Base-by-base conservation (phyloP, 2,329 filamentous ascomycete genomes). In the Dichotomopilus funicola region DNA sequence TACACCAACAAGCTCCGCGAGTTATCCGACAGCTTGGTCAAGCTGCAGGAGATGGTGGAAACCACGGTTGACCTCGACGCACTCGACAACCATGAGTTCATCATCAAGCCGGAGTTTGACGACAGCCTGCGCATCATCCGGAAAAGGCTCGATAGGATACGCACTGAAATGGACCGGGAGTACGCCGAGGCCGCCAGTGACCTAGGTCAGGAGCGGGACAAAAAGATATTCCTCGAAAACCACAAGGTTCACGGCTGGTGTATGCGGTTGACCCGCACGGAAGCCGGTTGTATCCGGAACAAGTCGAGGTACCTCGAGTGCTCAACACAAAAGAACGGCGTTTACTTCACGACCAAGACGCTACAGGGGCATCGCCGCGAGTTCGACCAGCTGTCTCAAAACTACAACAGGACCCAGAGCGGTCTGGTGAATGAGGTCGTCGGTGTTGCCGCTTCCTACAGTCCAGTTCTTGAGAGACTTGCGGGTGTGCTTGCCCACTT, bases 81-180 rank as follows among this genome's bases (percentile, higher is more conserved):
- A 2, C 81, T 99, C 9, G 92, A 99, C 66, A 91, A 94, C 62
- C 94, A 99, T 67, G 94, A 99, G 68, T 99, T 95, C 73, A 92
- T 96, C 65, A 99, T 99, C 79, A 99, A 97, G 72, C 89, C 95
- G 0, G 94, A 99, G 67, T 99, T 96, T 61, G 94, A 99, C 66
- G 91, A 96, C 56, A 82, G 85, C 53, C 77, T 99, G 40, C 84
- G 87, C 13, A 83, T 89, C n/a, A 95, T 99, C 63, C 85, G 89
- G 51, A 91, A 89, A 73, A 94, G 92, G 68, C 82, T 99, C 1
- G 92, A 97, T 67, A 89, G 86, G 66, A 75, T 96, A 34, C 86
- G 86, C 60, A 77, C 83, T 44, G 87, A 91, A 53, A 96, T 99
- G 82, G 82, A 91, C 50, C 78, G 78, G 36, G 92, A 97, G 69